Evolutionary conservation across 2,329 filamentous ascomycete species (phyloP).

Genomic region (Colletotrichum truncatum): DNA sequence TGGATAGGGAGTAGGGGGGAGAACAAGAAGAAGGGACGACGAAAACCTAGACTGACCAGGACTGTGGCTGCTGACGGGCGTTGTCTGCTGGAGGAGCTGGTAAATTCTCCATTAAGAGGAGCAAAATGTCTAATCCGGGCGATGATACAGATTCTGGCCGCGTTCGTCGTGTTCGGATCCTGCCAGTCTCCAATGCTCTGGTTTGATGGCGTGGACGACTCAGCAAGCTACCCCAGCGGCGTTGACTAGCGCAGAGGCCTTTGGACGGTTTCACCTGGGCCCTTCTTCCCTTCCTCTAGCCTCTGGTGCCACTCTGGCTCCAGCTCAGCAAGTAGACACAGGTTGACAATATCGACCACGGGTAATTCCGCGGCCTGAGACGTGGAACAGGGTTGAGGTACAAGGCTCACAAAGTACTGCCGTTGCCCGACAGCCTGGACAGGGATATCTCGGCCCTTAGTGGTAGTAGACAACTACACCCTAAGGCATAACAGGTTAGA

Average conservation of each 20-base stretch:
- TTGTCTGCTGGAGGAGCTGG: background rate
- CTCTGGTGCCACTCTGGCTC: background rate
- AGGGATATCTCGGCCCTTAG: no score
- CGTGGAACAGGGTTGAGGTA: background rate
- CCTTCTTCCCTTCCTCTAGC: background rate
- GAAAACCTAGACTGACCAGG: background rate
- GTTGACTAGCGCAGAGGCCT: conserved; percentile 1
- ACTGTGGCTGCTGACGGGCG: conserved; percentile 10
- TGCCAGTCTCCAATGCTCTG: conserved; percentile 2
- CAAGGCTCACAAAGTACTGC: background rate
- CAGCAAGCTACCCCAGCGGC: background rate
- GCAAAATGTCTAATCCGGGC: background rate
- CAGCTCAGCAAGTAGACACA: background rate
- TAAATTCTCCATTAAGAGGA: background rate
- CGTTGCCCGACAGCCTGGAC: no score
- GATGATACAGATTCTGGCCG: background rate
- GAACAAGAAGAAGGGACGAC: background rate
- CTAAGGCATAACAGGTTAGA: background rate
- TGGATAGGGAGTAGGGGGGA: background rate
- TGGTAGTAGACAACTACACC: no score
- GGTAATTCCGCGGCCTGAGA: conserved; percentile 1
- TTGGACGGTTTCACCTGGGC: conserved; percentile 16
- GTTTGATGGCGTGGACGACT: conserved; percentile 7
- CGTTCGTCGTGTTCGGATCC: conserved; percentile 10
- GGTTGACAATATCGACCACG: background rate